Conservation (phyloP, 768 basidiomycete genomes). For the Tricholoma furcatifolium region DNA sequence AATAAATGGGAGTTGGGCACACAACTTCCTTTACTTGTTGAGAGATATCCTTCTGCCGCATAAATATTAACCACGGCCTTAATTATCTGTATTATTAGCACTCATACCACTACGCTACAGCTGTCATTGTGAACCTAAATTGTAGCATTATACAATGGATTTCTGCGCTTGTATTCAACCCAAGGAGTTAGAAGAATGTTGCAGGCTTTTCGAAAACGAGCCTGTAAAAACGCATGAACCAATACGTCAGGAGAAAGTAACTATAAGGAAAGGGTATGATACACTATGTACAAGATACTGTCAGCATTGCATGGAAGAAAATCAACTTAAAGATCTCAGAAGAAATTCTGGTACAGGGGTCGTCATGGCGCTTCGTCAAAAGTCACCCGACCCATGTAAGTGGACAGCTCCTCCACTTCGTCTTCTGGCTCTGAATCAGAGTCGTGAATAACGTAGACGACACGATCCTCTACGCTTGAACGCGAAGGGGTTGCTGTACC, state of each 20-base stretch:
- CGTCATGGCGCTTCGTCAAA: conserved; percentile 5
- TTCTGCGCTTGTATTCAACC: too few species aligned
- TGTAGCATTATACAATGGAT: too few species aligned
- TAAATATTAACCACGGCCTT: neutral
- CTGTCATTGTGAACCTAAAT: neutral
- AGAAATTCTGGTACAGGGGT: neutral
- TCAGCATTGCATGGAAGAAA: neutral
- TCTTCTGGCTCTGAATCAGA: conserved; percentile 30
- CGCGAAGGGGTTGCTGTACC: neutral
- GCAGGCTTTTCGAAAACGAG: too few species aligned
- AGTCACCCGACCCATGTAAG: conserved; percentile 22
- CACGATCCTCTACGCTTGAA: neutral
- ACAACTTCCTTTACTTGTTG: conserved; percentile 38
- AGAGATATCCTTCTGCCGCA: conserved; percentile 12
- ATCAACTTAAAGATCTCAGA: neutral
- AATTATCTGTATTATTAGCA: conserved; percentile 1
- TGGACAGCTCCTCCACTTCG: conserved; percentile 30
- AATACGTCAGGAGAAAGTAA: too few species aligned
- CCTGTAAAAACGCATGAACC: too few species aligned
- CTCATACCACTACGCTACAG: conserved; percentile 15
- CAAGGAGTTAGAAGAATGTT: too few species aligned
- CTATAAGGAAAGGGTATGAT: neutral
- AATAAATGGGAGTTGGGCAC: conserved; percentile 39
- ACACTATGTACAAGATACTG: neutral
- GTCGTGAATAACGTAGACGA: conserved; percentile 13